Evolutionary conservation across 495 filamentous ascomycete genomes (phyloP), one percentile per base, ranked within the genome.

Genomic region (Lophium mytilinum): DNA sequence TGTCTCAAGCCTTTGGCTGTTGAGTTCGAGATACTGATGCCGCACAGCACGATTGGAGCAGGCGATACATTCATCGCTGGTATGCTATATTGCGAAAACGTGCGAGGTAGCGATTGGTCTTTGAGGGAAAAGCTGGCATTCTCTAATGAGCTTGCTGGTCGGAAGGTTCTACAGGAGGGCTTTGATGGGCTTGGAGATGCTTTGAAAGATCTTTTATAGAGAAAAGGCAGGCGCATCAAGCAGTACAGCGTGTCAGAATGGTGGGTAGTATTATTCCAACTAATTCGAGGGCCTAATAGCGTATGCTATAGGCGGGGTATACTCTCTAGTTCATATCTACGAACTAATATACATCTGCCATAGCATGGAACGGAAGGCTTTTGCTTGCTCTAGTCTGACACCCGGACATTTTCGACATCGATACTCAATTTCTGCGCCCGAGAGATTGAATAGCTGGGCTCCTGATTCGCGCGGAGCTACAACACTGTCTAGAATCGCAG

Each of bases 31-130:
- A 33, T 3, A 43, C 67, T 70, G 40, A 75, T 37, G 17, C 5
- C 35, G 4, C 14, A 42, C 19, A 88, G 84, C 62, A 77, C 84
- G 9, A 77, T 87, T 48, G 84, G 85, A 43, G 86, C 86, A 55
- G 86, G 85, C 62, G 85, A 89, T 65, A 88, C 85, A 1, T 88
- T 89, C 61, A 81, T 86, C 57, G 85, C 85, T 8, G 86, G 84
- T 21, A 80, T 88, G 67, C 68, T 88, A 41, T 88, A 82, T 66
- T 77, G 75, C 17, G 63, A 86, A 59, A 69, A 76, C 45, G 79
- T 72, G 60, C 78, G 76, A 62, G 56, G 60, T 21, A 61, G 75
- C 18, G 73, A 76, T 58, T 84, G 81, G 83, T 65, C 72, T 60
- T 63, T 75, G 17, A 58, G 69, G 49, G 68, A 68, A 50, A 83